These are phyloP conservation scores for Leccinum pellstonianum DNA, from an alignment of 768 basidiomycete species.

Conservation along the genomic window DNA sequence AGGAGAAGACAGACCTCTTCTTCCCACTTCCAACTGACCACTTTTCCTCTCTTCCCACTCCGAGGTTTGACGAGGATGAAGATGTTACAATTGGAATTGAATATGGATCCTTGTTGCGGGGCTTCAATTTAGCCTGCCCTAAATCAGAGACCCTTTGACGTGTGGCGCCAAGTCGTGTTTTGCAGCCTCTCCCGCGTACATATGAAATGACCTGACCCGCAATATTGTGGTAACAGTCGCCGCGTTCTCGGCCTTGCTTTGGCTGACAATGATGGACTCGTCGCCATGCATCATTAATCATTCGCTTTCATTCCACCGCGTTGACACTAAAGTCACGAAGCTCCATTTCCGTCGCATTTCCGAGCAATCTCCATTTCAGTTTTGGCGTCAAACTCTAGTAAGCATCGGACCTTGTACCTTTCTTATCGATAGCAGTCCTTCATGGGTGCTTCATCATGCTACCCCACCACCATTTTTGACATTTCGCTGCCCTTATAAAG, in stretches of 20 bases:
- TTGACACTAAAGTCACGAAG: conserved; percentile 14
- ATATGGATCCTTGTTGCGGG: neutral
- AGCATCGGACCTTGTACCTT: conserved; percentile 26
- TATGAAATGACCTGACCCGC: conserved; percentile 10
- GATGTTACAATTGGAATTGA: conserved; percentile 31
- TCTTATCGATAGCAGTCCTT: conserved; percentile 32
- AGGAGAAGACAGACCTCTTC: conserved; percentile 50
- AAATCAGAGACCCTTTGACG: conserved; percentile 27
- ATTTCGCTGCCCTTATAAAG: conserved; percentile 33
- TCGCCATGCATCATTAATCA: conserved; percentile 6
- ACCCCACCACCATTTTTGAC: conserved; percentile 13
- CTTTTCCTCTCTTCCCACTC: conserved; percentile 66
- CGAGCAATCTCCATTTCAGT: conserved; percentile 20
- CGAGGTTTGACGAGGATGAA: conserved; percentile 52
- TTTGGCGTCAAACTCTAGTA: conserved; percentile 17
- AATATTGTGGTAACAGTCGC: conserved; percentile 4
- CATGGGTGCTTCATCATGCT: conserved; percentile 19
- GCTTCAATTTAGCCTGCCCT: conserved; percentile 33
- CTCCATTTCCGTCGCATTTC: conserved; percentile 27
- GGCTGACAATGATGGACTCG: conserved; percentile 3
- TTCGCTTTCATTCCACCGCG: conserved; percentile 16
- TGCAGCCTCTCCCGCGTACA: neutral
- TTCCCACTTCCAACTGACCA: conserved; percentile 72
- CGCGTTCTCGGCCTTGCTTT: conserved; percentile 14
- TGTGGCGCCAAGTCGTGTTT: conserved; percentile 23